Percentiles rank a stretch among this genome's conserved stretches.
Conservation (phyloP, 352 stramenopile genomes). For the Blastocystis sp. region DNA sequence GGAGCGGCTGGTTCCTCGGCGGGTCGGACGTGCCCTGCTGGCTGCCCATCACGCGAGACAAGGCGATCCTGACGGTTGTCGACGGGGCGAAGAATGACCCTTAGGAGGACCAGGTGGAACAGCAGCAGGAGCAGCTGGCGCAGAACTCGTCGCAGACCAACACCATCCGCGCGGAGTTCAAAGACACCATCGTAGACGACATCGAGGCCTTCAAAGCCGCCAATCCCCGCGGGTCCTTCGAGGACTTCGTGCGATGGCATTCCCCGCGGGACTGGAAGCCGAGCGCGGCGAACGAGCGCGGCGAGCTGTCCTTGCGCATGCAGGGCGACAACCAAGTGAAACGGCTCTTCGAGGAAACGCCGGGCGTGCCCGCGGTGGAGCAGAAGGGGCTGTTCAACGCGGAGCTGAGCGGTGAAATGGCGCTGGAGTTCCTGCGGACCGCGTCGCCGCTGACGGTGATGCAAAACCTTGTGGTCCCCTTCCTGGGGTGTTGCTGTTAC, state of each 20-base stretch:
- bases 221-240: conserved; percentile 47
- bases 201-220: conserved; percentile 67
- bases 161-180: conserved; percentile 42
- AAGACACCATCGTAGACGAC: conserved; percentile 50
- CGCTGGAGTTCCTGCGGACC: conserved; percentile 44
- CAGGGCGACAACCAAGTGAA: conserved; percentile 20
- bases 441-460: conserved; percentile 24
- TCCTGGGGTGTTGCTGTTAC: conserved; percentile 17
- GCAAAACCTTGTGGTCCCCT: conserved; percentile 25
- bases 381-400: conserved; percentile 62
- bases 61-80: conserved; percentile 42
- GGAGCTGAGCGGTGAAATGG: conserved; percentile 14
- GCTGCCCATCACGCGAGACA: conserved; percentile 58
- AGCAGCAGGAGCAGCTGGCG: conserved; percentile 33
- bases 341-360: conserved; percentile 15
- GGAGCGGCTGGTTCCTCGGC: conserved; percentile 50
- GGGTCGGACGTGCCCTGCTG: conserved; percentile 30
- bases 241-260: conserved; percentile 68
- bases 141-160: conserved; percentile 6
- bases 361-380: not conserved
- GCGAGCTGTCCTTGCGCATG: conserved; percentile 44
- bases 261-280: conserved; percentile 57
- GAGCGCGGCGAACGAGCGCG: not conserved
- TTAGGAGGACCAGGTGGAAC: conserved; percentile 21
- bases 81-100: not conserved